Conservation (phyloP, 176 grass and related monocot species). For the Thalia dealbata region DNA sequence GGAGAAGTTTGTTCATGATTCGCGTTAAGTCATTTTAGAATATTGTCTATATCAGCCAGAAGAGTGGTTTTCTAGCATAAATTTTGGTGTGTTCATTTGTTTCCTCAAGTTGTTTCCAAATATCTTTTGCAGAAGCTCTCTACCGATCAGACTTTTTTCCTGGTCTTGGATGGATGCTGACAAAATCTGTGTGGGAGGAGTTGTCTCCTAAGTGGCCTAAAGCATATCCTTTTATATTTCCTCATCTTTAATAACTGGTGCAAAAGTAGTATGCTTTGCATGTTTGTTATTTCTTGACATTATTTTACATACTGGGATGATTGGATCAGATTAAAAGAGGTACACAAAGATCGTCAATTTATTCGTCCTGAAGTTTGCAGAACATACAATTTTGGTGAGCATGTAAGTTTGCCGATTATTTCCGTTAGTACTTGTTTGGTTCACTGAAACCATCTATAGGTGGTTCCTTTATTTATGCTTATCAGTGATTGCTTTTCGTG, state of each 20-base stretch:
- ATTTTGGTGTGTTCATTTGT: not conserved
- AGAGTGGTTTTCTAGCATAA: not conserved
- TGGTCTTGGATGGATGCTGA: constrained; percentile 99
- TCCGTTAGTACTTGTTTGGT: no score
- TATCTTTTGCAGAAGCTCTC: constrained; percentile 56
- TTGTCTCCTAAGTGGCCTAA: constrained; percentile 97
- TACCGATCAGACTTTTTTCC: constrained; percentile 99
- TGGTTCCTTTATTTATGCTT: no score
- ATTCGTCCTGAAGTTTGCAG: constrained; percentile 89
- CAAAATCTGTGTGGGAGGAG: constrained; percentile 84
- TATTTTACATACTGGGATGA: constrained; percentile 98
- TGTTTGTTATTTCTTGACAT: constrained; percentile 62
- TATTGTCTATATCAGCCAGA: not conserved
- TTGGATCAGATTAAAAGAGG: constrained; percentile 92
- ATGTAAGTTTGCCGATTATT: constrained; percentile 36
- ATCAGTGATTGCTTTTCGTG: constrained; percentile 1
- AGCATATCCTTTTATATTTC: constrained; percentile 84
- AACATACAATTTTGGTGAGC: constrained; percentile 98
- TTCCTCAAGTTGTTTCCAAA: constrained; percentile 11
- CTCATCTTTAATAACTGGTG: not conserved
- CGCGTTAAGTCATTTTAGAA: constrained; percentile 44
- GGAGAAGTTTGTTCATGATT: constrained; percentile 76
- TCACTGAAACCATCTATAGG: no score
- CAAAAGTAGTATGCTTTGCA: constrained; percentile 1
- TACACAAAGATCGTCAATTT: constrained; percentile 79